Evolutionary conservation across 2,329 filamentous ascomycete species (phyloP).

Genomic region (Xylaria sp.): DNA sequence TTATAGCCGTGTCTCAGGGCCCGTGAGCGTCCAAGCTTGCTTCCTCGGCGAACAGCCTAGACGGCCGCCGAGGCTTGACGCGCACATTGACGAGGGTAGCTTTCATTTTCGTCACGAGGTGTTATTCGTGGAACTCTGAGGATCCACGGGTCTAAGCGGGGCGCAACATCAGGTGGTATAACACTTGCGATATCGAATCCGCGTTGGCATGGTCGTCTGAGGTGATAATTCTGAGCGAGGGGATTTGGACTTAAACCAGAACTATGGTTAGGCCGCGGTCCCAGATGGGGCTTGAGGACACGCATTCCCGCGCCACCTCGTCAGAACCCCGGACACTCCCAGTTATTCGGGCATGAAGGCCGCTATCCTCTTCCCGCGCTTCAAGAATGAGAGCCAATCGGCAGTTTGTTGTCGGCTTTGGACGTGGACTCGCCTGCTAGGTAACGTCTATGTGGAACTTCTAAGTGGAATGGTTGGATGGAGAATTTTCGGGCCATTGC

Average conservation of each 20-base stretch:
- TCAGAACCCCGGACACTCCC: not conserved
- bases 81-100: not conserved
- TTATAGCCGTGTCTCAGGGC: slow-evolving; percentile 9
- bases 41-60: not conserved
- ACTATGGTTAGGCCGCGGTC: not conserved
- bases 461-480: slow-evolving; percentile 28
- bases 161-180: slow-evolving; percentile 17
- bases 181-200: slow-evolving; percentile 3
- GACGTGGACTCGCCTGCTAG: not conserved
- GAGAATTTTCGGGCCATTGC: slow-evolving; percentile 18
- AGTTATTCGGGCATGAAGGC: slow-evolving; percentile 2
- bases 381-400: slow-evolving; percentile 8
- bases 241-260: not conserved
- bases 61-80: slow-evolving; percentile 7
- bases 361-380: not conserved
- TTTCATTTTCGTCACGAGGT: slow-evolving; percentile 14
- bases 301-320: not conserved
- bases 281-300: not conserved
- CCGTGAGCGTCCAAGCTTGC: not conserved
- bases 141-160: not conserved
- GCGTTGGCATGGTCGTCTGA: slow-evolving; percentile 17
- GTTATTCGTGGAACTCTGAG: slow-evolving; percentile 19
- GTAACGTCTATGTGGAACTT: not conserved
- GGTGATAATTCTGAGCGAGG: not conserved
- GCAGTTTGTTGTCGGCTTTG: not conserved